Base-by-base conservation (phyloP, 1,139 yeast genomes). In the Diutina scorzettiae region DNA sequence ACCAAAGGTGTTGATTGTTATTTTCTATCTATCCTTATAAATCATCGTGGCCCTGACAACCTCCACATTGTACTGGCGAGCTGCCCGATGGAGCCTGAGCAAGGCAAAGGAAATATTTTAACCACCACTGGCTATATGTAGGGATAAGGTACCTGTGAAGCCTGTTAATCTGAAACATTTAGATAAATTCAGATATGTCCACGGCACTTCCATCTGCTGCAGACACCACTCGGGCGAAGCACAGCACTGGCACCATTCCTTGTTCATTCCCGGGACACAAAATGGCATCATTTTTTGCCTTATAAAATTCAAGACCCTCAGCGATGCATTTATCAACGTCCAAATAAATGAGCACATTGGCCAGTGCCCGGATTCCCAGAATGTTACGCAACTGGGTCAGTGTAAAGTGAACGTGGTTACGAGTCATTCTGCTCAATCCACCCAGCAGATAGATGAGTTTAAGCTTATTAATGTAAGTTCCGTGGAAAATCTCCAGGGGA, bases 391-490 rank as follows among this genome's bases (percentile, higher is more conserved):
- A 60, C 20, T 53, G 57, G 27, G 57, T 55, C 12, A 59, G 57
- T 3, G 73, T 56, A 54, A 91, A 69, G 59, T 91, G 98, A 19
- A 91, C 77, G 57, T 91, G 98, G 50, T 81, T 81, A 50, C 98
- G 63, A 27, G 58, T 62, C 96, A 87, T 85, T 43, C 60, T 64
- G 21, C 71, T 69, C 25, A 91, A 62, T 0, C 93, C 93, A 0
- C 76, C 77, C 9, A 68, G 50, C 29, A 58, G 46, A 19, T 69
- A 47, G n/a, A 86, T 85, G 9, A 53, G 46, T 1, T 62, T 54
- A 51, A 82, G 61, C 19, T 74, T 76, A 5, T 58, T 55, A n/a
- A 45, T 46, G 47, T 68, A 76, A 0, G 98, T 91, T 5, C 98
- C 98, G 56, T 93, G 98, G 30, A 84, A 76, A 4, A 85, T 69